phyloP scores from a whole-genome alignment of 768 basidiomycete genomes.

The Rhizopogon vulgaris region DNA sequence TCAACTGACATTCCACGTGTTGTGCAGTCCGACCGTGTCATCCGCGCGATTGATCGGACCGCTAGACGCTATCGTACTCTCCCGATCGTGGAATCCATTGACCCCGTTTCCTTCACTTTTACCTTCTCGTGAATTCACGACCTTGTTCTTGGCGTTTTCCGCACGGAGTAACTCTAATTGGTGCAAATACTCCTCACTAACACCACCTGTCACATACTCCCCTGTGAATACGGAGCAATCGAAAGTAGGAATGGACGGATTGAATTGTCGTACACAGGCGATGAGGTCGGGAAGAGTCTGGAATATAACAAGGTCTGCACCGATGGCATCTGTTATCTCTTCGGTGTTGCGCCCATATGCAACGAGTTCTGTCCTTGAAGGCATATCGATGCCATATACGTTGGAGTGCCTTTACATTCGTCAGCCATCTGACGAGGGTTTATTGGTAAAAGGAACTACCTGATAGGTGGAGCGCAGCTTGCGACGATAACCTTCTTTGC shows the following conservation, averaged over 20 bases:
- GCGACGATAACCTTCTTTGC: slow-evolving; percentile 95
- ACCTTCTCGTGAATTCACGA: slow-evolving; percentile 27
- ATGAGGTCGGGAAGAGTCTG: slow-evolving; percentile 89
- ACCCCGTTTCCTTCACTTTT: slow-evolving; percentile 26
- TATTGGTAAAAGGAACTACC: slow-evolving; percentile 35
- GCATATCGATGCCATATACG: slow-evolving; percentile 99
- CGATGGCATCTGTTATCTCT: slow-evolving; percentile 75
- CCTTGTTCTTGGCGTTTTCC: slow-evolving; percentile 71
- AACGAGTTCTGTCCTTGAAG: slow-evolving; percentile 88
- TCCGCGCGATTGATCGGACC: slow-evolving; percentile 57
- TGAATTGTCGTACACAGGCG: slow-evolving; percentile 79
- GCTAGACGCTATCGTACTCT: slow-evolving; percentile 26
- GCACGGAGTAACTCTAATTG: slow-evolving; percentile 72
- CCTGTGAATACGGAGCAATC: slow-evolving; percentile 99
- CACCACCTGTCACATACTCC: slow-evolving; percentile 91
- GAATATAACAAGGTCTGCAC: slow-evolving; percentile 94
- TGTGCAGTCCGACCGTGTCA: slow-evolving; percentile 76
- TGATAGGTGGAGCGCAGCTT: slow-evolving; percentile 94
- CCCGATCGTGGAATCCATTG: slow-evolving; percentile 14
- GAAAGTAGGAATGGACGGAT: slow-evolving; percentile 67
- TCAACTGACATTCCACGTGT: slow-evolving; percentile 50
- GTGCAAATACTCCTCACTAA: slow-evolving; percentile 75
- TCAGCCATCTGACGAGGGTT: slow-evolving; percentile 3
- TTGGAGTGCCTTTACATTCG: slow-evolving; percentile 61
- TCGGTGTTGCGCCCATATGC: slow-evolving; percentile 69